These are phyloP conservation scores for Lonicera japonica DNA, from an alignment of 129 eudicot genomes.

Conservation along the genomic window DNA sequence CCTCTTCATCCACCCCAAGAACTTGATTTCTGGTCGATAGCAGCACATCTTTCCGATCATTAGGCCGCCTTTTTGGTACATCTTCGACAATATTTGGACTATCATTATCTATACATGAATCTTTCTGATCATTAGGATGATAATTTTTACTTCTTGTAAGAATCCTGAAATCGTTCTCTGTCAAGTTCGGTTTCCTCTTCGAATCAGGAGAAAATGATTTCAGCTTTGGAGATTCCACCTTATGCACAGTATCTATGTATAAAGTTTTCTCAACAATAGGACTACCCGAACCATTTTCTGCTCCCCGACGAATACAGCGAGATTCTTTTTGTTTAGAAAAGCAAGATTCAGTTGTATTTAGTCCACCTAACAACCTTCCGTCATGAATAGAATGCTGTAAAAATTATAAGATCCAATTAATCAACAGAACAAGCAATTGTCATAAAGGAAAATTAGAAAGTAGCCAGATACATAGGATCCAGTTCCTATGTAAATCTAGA, in stretches of 20 bases:
- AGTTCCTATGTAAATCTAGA: too few relatives aligned
- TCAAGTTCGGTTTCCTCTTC: constrained; percentile 12
- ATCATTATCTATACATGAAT: neutral
- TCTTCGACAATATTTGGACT: neutral
- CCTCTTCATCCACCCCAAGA: neutral
- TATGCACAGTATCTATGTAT: constrained; percentile 54
- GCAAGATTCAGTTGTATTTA: too few relatives aligned
- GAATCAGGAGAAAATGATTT: constrained; percentile 9
- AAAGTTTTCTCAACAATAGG: constrained; percentile 56
- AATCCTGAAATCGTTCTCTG: constrained; percentile 14
- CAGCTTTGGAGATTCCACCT: constrained; percentile 22
- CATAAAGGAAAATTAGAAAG: too few relatives aligned
- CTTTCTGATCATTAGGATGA: constrained; percentile 5
- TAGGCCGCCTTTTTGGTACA: constrained; percentile 6
- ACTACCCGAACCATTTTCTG: constrained; percentile 1
- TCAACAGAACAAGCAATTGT: too few relatives aligned
- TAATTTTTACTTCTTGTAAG: neutral
- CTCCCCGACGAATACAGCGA: too few relatives aligned
- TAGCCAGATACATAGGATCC: too few relatives aligned
- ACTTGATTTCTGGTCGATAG: neutral
- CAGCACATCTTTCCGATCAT: constrained; percentile 15
- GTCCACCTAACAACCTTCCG: too few relatives aligned
- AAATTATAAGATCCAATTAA: too few relatives aligned
- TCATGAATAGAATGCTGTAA: too few relatives aligned
- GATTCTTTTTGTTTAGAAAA: too few relatives aligned